Base-by-base conservation (phyloP, 768 basidiomycete genomes). In the Russula foetens region DNA sequence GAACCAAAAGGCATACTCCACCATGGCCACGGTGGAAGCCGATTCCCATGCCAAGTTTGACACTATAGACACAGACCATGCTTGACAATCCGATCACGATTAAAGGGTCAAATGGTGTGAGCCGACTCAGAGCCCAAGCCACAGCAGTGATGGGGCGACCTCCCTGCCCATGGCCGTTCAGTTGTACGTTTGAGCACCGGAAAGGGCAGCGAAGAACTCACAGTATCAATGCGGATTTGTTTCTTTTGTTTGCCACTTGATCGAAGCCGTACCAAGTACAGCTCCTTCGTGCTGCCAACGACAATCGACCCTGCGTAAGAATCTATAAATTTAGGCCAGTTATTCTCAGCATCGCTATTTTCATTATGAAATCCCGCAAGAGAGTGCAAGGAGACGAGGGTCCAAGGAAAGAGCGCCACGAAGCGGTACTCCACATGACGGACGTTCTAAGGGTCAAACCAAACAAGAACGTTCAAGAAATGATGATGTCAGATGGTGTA, bases 51-150 rank as follows among this genome's bases (percentile, higher is more conserved):
- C 73, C 72, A 21, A 68, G 71, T 53, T 71, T 71, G 11, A 79
- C 71, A 64, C 84, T 76, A 67, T 82, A 77, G 17, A 88, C 73
- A 67, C 83, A 83, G 23, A 90, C 63, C 23, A 85, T 65, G 56
- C 80, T 81, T 41, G 77, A 75, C 31, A 76, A 71, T 9, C 84
- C 76, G 61, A 85, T 79, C 28, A 89, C 68, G 26, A 88, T 68
- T 19, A 89, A 71, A 9, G 88, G 87, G n/a, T 83, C 77, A 15
- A 77, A 72, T 1, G 78, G 80, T 0, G 68, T 59, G 15, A 69
- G 55, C 17, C 73, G 73, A 62, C 74, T 74, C 47, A 89, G 66
- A 24, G 80, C 79, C 88, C 88, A 90, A 44, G 82, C 82, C 62
- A 84, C 77, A 47, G 70, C 69, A 7, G 72, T 64, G n/a, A 71